These are phyloP conservation scores for Ganoderma leucocontextum DNA, from an alignment of 1,284 basidiomycete species.

Conservation along the genomic window DNA sequence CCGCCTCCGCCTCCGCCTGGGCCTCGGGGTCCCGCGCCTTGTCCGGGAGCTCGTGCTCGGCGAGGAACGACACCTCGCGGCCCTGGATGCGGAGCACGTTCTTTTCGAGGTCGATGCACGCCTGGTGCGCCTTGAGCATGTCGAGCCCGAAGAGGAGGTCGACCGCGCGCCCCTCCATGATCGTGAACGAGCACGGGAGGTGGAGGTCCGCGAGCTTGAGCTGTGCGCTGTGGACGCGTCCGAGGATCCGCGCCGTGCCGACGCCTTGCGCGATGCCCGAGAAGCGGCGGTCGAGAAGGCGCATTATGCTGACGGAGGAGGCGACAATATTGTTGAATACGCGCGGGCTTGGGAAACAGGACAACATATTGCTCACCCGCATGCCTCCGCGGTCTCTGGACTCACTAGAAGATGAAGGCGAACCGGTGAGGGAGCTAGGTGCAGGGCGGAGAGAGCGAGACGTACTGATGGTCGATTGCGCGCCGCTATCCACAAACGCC, in stretches of 20 bases:
- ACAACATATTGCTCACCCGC: slow-evolving; percentile 67
- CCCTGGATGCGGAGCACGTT: slow-evolving; percentile 90
- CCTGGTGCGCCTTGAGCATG: slow-evolving; percentile 98
- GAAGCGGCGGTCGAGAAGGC: slow-evolving; percentile 89
- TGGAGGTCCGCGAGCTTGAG: slow-evolving; percentile 86
- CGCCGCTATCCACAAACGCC: slow-evolving; percentile 98
- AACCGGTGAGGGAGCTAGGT: slow-evolving; percentile 21
- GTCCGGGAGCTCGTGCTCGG: slow-evolving; percentile 95
- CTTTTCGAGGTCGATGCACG: slow-evolving; percentile 92
- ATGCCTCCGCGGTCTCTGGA: slow-evolving; percentile 92
- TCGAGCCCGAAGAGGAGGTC: slow-evolving; percentile 96
- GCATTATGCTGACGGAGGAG: slow-evolving; percentile 70
- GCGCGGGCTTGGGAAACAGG: neutral
- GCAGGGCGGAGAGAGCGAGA: slow-evolving; percentile 24
- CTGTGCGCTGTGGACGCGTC: slow-evolving; percentile 93
- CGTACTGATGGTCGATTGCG: slow-evolving; percentile 95
- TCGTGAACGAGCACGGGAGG: slow-evolving; percentile 93
- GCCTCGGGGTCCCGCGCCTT: slow-evolving; percentile 63
- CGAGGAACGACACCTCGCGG: slow-evolving; percentile 86
- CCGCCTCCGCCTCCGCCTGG: slow-evolving; percentile 34
- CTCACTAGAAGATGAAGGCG: slow-evolving; percentile 69
- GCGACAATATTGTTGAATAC: neutral
- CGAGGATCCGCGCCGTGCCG: slow-evolving; percentile 94
- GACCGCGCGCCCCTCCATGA: slow-evolving; percentile 94
- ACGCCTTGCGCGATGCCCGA: slow-evolving; percentile 95